Conservation (phyloP, 129 eudicot genomes). For the Silybum marianum region DNA sequence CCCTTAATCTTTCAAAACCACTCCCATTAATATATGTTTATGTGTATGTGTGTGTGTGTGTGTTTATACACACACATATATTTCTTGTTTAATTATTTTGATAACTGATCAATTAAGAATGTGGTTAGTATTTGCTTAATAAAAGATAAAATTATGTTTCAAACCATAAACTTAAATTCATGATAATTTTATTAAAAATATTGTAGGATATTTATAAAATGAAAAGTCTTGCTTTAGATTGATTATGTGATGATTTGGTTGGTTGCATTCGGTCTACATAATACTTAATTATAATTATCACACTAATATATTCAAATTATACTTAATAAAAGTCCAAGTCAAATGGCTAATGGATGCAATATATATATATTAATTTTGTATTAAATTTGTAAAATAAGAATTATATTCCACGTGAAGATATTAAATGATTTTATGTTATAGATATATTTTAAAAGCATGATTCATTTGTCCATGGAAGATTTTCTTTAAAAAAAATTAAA, state of each 20-base stretch:
- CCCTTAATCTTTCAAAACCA: no score
- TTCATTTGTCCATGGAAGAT: not conserved
- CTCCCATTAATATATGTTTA: no score
- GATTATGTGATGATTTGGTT: conserved; percentile 10
- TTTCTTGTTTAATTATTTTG: no score
- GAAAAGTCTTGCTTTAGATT: not conserved
- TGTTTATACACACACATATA: no score
- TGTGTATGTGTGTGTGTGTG: no score
- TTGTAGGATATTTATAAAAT: not conserved
- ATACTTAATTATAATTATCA: not conserved
- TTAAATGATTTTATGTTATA: conserved; percentile 4
- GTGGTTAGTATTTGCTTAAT: not conserved
- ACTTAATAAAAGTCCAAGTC: conserved; percentile 15
- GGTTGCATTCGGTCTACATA: not conserved
- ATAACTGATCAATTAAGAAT: not conserved
- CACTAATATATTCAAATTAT: not conserved
- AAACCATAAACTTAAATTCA: not conserved
- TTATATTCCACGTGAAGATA: conserved; percentile 31
- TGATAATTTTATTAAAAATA: not conserved
- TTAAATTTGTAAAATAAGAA: not conserved
- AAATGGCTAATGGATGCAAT: conserved; percentile 18
- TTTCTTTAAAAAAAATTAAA: not conserved
- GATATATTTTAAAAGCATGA: not conserved
- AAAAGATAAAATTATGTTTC: no score
- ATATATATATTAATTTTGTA: not conserved